Conservation (phyloP, 306 rosid genomes). For the Fagus sylvatica region DNA sequence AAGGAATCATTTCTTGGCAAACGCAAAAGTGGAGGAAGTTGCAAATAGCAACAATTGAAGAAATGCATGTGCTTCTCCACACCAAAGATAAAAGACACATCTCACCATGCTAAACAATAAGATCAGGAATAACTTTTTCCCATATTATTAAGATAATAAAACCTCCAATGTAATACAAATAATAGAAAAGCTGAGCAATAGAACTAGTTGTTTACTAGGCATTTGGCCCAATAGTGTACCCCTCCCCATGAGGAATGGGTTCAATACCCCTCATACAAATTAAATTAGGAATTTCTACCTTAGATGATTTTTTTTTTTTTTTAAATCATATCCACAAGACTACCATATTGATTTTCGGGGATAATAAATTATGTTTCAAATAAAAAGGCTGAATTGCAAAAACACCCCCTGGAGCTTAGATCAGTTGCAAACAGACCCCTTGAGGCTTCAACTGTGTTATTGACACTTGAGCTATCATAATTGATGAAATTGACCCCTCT, state of each 20-base stretch:
- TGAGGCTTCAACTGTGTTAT: too few species aligned
- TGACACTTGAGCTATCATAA: too few species aligned
- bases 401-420: too few species aligned
- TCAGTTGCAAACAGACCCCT: too few species aligned
- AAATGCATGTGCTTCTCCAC: constrained; percentile 12
- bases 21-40: background rate
- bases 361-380: background rate
- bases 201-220: background rate
- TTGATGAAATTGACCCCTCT: too few species aligned
- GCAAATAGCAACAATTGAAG: background rate
- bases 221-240: too few species aligned
- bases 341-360: constrained; percentile 9
- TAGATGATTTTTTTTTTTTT: too few species aligned
- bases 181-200: background rate
- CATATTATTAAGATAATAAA: constrained; percentile 21
- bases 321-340: constrained; percentile 15
- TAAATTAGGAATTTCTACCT: too few species aligned
- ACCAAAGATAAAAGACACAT: background rate
- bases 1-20: constrained; percentile 1
- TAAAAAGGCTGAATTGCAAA: too few species aligned
- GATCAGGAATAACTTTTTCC: background rate
- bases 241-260: too few species aligned
- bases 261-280: too few species aligned
- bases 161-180: constrained; percentile 2
- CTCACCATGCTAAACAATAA: background rate